Percentiles rank a stretch among this genome's conserved stretches.
phyloP scores from a whole-genome alignment of 2,329 filamentous ascomycete species.

The Colletotrichum kahawae region DNA sequence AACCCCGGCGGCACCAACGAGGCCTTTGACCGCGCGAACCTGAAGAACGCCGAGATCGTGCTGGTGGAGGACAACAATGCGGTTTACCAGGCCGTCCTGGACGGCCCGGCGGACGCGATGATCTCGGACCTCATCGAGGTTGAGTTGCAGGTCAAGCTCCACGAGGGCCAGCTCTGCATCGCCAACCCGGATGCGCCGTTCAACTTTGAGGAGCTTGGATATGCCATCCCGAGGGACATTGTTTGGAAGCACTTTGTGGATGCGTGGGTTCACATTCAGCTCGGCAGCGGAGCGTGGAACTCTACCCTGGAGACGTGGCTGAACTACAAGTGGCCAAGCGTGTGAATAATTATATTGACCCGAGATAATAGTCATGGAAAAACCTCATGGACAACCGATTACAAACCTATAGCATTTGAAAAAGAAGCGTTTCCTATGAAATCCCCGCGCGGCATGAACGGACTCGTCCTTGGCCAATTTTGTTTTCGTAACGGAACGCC shows the following conservation, averaged over 20 bases:
- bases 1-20: conserved; percentile 21
- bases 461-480: not conserved
- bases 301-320: conserved; percentile 14
- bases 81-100: conserved; percentile 9
- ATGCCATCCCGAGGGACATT: conserved; percentile 6
- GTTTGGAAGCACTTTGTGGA: conserved; percentile 22
- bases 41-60: conserved; percentile 6
- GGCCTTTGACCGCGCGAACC: conserved; percentile 20
- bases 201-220: conserved; percentile 20
- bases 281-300: conserved; percentile 17
- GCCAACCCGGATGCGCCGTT: conserved; percentile 10
- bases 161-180: conserved; percentile 11
- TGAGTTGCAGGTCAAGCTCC: conserved; percentile 10
- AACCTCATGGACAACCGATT: not conserved
- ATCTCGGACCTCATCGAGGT: conserved; percentile 20
- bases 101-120: conserved; percentile 12
- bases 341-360: not conserved
- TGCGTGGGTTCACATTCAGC: conserved; percentile 19
- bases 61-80: conserved; percentile 20
- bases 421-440: not conserved
- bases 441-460: not conserved
- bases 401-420: not conserved
- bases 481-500: not conserved
- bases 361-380: rapidly evolving
- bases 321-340: conserved; percentile 19